phyloP scores from a whole-genome alignment of 169 alveolate genomes.

The Eimeria tenella region DNA sequence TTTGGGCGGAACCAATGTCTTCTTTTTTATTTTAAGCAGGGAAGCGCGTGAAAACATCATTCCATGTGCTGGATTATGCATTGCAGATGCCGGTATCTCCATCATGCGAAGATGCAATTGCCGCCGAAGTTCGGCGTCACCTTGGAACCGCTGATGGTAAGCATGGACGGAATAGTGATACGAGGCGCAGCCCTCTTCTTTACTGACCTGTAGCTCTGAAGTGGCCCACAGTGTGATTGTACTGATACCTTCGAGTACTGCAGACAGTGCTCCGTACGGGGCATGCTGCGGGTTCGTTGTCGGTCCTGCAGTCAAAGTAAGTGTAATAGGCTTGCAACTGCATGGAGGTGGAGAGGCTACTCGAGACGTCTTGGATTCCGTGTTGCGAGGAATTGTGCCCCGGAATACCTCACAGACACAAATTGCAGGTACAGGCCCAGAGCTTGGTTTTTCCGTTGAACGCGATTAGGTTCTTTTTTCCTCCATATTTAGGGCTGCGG shows the following conservation, averaged over 20 bases:
- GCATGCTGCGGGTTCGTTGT: background rate
- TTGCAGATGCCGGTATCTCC: constrained; percentile 44
- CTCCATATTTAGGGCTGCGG: background rate
- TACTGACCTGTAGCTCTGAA: too few relatives aligned
- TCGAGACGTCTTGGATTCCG: background rate
- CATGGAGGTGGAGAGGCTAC: background rate
- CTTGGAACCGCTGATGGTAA: constrained; percentile 47
- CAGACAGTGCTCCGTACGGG: too few relatives aligned
- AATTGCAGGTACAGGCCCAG: constrained; percentile 29
- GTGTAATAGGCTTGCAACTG: background rate
- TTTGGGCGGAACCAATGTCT: background rate
- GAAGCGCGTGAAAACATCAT: background rate
- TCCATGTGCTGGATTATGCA: background rate
- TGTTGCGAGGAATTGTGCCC: constrained; percentile 13
- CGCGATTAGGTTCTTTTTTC: background rate
- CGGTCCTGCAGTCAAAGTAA: constrained; percentile 18
- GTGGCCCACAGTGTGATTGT: too few relatives aligned
- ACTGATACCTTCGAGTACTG: too few relatives aligned
- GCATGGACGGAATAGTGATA: background rate
- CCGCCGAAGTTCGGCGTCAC: constrained; percentile 24
- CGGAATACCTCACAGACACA: background rate
- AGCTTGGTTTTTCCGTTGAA: background rate
- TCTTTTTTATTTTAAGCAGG: background rate
- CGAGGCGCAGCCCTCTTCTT: too few relatives aligned
- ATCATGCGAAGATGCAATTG: constrained; percentile 6